Percentiles rank a stretch among this genome's conserved stretches.
phyloP scores from a whole-genome alignment of 768 basidiomycete species.

The Naganishia vaughanmartiniae region DNA sequence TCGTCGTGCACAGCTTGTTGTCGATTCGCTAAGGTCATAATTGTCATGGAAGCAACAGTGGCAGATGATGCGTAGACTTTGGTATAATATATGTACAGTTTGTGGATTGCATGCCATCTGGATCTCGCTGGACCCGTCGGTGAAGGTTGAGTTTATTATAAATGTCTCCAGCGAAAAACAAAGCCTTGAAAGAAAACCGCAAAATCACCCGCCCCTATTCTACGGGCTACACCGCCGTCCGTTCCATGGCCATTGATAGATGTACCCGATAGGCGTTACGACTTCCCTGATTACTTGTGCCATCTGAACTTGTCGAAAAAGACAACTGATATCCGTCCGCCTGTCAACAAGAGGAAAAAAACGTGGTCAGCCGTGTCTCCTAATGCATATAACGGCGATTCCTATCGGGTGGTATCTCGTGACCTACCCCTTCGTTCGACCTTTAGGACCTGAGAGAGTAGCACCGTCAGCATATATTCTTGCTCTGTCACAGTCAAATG shows the following conservation, averaged over 20 bases:
- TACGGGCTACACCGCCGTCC: not conserved
- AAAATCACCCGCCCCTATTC: not conserved
- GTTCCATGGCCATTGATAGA: not conserved
- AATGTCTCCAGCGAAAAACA: not conserved
- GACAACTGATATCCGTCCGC: slow-evolving; percentile 16
- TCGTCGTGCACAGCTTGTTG: slow-evolving; percentile 15
- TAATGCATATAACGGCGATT: not conserved
- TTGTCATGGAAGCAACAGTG: not conserved
- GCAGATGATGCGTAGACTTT: too few relatives aligned
- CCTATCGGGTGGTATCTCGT: not conserved
- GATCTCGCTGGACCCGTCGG: not conserved
- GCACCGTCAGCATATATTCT: not conserved
- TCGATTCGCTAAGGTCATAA: not conserved
- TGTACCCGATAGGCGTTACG: too few relatives aligned
- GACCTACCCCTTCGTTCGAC: slow-evolving; percentile 20
- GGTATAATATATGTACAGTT: not conserved
- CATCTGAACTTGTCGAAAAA: slow-evolving; percentile 30
- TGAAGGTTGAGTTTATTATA: not conserved
- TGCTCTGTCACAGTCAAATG: too few relatives aligned
- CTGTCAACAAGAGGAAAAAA: not conserved
- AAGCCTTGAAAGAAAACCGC: not conserved
- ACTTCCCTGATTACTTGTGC: slow-evolving; percentile 7
- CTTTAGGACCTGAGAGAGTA: not conserved
- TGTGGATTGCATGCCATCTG: not conserved
- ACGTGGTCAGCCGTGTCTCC: too few relatives aligned